phyloP scores from a whole-genome alignment of 129 eudicot species.

The Centella asiatica region DNA sequence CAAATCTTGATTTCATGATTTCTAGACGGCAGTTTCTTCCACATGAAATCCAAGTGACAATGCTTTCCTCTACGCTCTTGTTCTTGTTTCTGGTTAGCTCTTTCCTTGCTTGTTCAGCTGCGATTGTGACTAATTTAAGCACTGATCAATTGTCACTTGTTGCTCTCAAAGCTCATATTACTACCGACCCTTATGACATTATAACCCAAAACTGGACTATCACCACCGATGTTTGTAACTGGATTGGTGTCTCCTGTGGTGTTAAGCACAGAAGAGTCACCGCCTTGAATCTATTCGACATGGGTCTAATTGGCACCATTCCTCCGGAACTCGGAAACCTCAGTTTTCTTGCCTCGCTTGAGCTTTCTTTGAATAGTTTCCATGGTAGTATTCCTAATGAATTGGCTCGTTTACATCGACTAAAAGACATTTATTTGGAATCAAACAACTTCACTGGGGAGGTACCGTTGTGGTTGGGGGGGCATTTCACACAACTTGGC shows the following conservation, averaged over 20 bases:
- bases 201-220: background rate
- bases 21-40: background rate
- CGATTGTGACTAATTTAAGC: background rate
- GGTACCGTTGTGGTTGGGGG: conserved; percentile 20
- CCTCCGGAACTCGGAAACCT: conserved; percentile 23
- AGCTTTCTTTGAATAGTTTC: conserved; percentile 17
- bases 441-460: conserved; percentile 16
- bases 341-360: conserved; percentile 16
- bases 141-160: conserved; percentile 1
- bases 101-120: background rate
- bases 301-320: conserved; percentile 13
- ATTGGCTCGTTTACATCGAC: conserved; percentile 11
- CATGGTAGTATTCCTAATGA: conserved; percentile 16
- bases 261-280: background rate
- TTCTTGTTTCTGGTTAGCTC: background rate
- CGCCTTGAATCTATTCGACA: conserved; percentile 20
- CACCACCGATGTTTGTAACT: background rate
- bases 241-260: conserved; percentile 14
- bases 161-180: conserved; percentile 4
- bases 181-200: background rate
- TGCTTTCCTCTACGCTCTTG: background rate
- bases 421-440: conserved; percentile 1
- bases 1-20: too few relatives aligned
- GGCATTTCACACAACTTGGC: background rate
- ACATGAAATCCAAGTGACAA: background rate